Base-by-base conservation (phyloP, 257 asterid genomes). In the Nicotiana knightiana region DNA sequence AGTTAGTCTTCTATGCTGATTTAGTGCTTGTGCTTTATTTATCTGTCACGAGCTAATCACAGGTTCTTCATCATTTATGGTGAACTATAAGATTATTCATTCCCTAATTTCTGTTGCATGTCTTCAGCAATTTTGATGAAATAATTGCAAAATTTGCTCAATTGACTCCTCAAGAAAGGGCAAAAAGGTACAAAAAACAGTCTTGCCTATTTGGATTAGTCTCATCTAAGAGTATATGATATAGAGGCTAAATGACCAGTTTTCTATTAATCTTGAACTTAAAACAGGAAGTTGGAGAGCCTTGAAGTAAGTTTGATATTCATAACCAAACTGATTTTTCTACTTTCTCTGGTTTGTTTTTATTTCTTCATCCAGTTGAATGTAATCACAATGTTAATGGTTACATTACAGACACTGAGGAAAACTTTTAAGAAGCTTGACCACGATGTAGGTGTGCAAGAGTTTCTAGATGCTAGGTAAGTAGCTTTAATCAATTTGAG, bases 231-330 rank as follows among this genome's bases (percentile, higher is more conserved):
- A 63, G 33, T 37, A 82, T 37, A 82, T 59, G 63, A 12, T 51
- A 13, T 79, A 66, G 7, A 79, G 35, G 76, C 82, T 11, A 65
- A 85, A 53, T 83, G 43, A 83, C 51, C 83, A 37, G 30, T 57
- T 82, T 51, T 46, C 82, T 73, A 55, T 21, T 81, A 70, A 62
- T 81, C 43, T 24, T 80, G 64, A n/a, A 54, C 70, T 66, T 84
- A 12, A 6, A 80, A 88, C 95, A 94, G 98, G 98, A 91, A 97
- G 88, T 76, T 91, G 91, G 98, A 95, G 87, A 92, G 97, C 88
- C 97, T 93, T 77, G 97, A 95, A 90, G 98, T 92, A 85, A 91
- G 89, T 88, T 78, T 82, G 6, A 83, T 18, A 46, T 85, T 37
- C 77, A 48, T 80, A 7, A 61, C 67, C 24, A 55, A 53, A 32